A percentile compares a stretch with the other conserved stretches of the same genome.
Evolutionary conservation across 345 rosid genomes (phyloP).

Genomic region (Durio zibethinus): DNA sequence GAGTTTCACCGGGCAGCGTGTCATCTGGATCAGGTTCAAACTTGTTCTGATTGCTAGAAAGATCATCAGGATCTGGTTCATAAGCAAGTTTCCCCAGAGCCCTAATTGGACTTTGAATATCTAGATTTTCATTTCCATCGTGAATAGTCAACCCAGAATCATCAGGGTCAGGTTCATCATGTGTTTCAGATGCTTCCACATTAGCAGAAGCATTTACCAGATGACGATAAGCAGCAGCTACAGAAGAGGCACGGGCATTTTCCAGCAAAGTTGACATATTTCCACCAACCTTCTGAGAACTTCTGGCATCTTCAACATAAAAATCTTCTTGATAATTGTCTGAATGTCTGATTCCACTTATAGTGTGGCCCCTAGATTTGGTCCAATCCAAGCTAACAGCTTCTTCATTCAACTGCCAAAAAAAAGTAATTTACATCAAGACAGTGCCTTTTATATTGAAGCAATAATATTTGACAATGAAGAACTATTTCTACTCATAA

Average conservation of each 20-base stretch:
- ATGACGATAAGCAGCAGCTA: conserved; percentile 84
- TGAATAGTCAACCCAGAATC: conserved; percentile 30
- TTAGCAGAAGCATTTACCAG: conserved; percentile 30
- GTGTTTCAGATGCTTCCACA: conserved; percentile 31
- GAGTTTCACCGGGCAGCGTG: conserved; percentile 5
- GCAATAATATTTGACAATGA: conserved; percentile 9
- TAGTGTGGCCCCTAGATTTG: conserved; percentile 67
- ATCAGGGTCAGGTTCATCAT: conserved; percentile 63
- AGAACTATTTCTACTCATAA: not conserved
- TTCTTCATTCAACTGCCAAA: conserved; percentile 76
- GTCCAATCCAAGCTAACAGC: conserved; percentile 88
- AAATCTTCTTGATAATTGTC: conserved; percentile 41
- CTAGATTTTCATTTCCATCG: conserved; percentile 12
- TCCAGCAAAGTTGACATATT: conserved; percentile 40
- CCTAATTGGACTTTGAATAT: conserved; percentile 2
- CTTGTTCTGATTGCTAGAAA: conserved; percentile 25
- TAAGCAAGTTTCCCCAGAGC: conserved; percentile 12
- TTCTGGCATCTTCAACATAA: conserved; percentile 28
- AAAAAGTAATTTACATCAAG: conserved; percentile 5
- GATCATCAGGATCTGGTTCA: conserved; percentile 32
- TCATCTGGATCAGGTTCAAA: conserved; percentile 43
- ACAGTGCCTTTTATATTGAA: not conserved
- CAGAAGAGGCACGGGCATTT: conserved; percentile 74
- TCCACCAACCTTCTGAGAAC: conserved; percentile 72
- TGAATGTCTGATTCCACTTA: conserved; percentile 37